Base-by-base conservation (phyloP, 1,139 yeast species). In the Pichia sp. region DNA sequence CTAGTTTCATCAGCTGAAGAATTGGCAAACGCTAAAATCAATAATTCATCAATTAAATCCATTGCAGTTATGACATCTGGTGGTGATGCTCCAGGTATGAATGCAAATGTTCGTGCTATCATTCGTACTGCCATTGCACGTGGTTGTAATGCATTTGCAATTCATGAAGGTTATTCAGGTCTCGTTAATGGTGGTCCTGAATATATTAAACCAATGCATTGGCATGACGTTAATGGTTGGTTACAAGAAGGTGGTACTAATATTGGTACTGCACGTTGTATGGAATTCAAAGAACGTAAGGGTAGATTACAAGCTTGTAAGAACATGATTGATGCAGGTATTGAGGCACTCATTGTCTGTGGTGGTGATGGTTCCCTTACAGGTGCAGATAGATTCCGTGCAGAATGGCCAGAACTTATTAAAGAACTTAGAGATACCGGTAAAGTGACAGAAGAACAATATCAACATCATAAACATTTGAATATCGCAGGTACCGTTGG, bases 71-170 rank as follows among this genome's bases (percentile, higher is more conserved):
- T 82, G 91, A 82, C 93, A 3, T 79, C 88, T 1, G 93, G 93
- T 46, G 93, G 93, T 53, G 93, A 82, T 56, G 81, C 91, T 32
- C 91, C 85, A 15, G 93, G 93, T 50, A 82, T 82, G 93, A 79
- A 79, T 54, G 85, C 91, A 6, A 80, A 77, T 20, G 91, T 82
- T 9, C 67, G 91, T 47, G 88, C 91, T 2, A 85, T 82, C 35
- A 82, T 81, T 8, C 65, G 93, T 49, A 74, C 88, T 0, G 83
- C 84, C 37, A 77, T 82, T 46, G 76, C 66, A 60, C 64, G 72
- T 44, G 84, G 79, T 11, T 80, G 88, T 55, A 81, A 77, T 48
- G 82, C 81, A 2, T 82, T 66, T 54, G 87, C 83, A 4, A 68
- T 82, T 21, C 75, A 72, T 56, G 93, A 82, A 61, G 93, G 93